Evolutionary conservation across 2,329 filamentous ascomycete species (phyloP).

Genomic region (Colletotrichum cuscutae): DNA sequence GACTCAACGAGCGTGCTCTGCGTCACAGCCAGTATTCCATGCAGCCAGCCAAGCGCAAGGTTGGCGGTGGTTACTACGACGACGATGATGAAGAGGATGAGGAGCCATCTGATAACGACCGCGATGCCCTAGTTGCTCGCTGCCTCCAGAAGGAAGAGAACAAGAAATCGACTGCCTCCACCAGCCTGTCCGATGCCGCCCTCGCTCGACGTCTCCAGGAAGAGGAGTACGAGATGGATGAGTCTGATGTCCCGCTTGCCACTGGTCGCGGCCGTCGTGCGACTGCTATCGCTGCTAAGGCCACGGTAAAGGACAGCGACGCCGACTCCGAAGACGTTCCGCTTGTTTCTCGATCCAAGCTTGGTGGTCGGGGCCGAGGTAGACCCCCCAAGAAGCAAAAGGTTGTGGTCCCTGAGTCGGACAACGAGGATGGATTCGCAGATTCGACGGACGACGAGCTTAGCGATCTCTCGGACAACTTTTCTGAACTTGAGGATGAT

Average conservation of each 20-base stretch:
- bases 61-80: conserved; percentile 53
- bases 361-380: conserved; percentile 35
- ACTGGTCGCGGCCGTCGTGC: not conserved
- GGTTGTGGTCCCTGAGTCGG: conserved; percentile 21
- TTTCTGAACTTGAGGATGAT: conserved; percentile 4
- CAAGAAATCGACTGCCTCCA: conserved; percentile 21
- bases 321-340: conserved; percentile 18
- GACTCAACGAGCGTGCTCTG: conserved; percentile 56
- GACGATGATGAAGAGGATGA: conserved; percentile 49
- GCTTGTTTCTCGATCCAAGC: conserved; percentile 17
- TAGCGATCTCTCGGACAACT: not conserved
- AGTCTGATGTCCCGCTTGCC: not conserved
- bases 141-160: conserved; percentile 48
- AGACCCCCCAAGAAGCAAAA: conserved; percentile 41
- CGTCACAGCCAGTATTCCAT: conserved; percentile 61
- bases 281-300: not conserved
- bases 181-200: conserved; percentile 40
- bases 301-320: conserved; percentile 3
- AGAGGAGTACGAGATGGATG: conserved; percentile 42
- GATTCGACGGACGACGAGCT: conserved; percentile 39
- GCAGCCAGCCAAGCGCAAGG: conserved; percentile 53
- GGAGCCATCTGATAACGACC: conserved; percentile 38
- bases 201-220: conserved; percentile 48
- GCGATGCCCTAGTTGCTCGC: conserved; percentile 46
- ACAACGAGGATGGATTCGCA: conserved; percentile 32